phyloP scores from a whole-genome alignment of 2,329 filamentous ascomycete genomes.

The Penicillium sp. region DNA sequence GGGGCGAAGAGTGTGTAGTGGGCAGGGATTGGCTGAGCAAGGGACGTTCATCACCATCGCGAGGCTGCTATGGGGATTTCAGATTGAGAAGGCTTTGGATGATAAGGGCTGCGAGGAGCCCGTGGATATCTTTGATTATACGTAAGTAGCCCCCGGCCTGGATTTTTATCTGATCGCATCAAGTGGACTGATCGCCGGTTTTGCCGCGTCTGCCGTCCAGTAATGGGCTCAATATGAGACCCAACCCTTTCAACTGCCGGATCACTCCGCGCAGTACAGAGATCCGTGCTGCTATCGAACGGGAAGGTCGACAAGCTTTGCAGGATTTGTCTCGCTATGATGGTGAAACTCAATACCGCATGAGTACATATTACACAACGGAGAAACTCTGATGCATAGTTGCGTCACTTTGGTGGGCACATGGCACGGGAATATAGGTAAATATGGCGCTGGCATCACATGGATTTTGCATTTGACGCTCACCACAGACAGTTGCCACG shows the following conservation, averaged over 20 bases:
- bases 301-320: conserved; percentile 54
- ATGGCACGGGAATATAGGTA: not conserved
- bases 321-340: conserved; percentile 53
- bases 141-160: conserved; percentile 37
- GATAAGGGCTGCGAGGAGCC: conserved; percentile 47
- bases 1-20: conserved; percentile 55
- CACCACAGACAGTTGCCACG: not conserved
- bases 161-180: not conserved
- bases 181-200: conserved; percentile 7
- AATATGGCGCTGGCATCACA: not conserved
- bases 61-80: conserved; percentile 58
- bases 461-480: not conserved
- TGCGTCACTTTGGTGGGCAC: not conserved
- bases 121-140: conserved; percentile 59
- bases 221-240: conserved; percentile 60
- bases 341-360: conserved; percentile 57
- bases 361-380: conserved; percentile 53
- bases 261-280: conserved; percentile 52
- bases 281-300: conserved; percentile 51
- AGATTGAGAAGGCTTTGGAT: conserved; percentile 46
- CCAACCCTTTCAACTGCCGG: conserved; percentile 54
- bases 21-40: conserved; percentile 58
- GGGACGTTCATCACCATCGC: conserved; percentile 60
- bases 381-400: conserved; percentile 13
- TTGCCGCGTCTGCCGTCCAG: conserved; percentile 26